Evolutionary conservation across 1,284 basidiomycete species (phyloP), one percentile per base, ranked within the genome.

Genomic region (Apiotrichum montevideense): DNA sequence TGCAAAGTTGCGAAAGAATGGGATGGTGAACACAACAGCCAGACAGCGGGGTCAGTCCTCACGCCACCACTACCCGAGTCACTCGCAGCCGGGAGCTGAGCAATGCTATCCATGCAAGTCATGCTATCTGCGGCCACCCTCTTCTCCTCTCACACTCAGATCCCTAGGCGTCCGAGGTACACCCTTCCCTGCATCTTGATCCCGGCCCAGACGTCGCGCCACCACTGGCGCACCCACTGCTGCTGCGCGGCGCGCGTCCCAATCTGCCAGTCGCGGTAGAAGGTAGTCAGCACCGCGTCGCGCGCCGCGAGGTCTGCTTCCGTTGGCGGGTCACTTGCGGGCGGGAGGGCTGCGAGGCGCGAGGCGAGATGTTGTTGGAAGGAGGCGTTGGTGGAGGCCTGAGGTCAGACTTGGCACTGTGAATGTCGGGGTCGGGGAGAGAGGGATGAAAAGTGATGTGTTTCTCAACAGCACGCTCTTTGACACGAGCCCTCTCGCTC

Each of bases 211-310:
- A 73, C 56, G 45, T 75, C 71, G 46, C 66, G 53, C 73, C 73
- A 75, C 73, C 73, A 75, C 41, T 66, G 63, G 46, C 55, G 58
- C 2, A 75, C 71, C 73, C 73, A 75, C 42, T 53, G 57, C 21
- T 59, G 52, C 59, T 71, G 68, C 40, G 60, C 48, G 3, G 58
- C 64, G 45, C 69, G 63, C 50, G 71, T 72, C 9, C 67, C 57
- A 7, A 66, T 62, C 56, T 73, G 73, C 73, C 73, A 75, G 62
- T 75, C 73, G 9, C 70, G 69, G 54, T 75, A 75, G 50, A 75
- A 75, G 54, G 66, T 63, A 4, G 63, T 59, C 43, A 74, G 56
- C n/a, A 54, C 61, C 6, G 70, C 70, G 58, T 75, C 71, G 39
- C 63, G 55, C 45, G 63, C 55, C 3, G 59, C 55, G n/a, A 65